Conservation (phyloP, 2,329 filamentous ascomycete species). For the Conoideocrella luteorostrata region DNA sequence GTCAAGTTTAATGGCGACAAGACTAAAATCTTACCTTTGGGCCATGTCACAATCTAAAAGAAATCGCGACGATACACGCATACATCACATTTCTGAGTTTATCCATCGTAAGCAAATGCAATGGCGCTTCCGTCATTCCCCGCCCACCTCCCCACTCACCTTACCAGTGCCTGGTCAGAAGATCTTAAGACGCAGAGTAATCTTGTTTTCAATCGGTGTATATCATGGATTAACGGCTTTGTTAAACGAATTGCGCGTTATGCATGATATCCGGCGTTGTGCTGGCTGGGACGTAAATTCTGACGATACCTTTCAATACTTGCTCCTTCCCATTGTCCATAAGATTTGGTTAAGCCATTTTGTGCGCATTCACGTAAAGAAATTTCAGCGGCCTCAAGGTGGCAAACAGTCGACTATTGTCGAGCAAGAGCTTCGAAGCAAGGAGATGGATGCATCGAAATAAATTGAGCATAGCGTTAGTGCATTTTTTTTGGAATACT, state of each 20-base stretch:
- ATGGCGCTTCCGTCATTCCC: neutral
- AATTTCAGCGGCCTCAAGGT: neutral
- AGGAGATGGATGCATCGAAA: neutral
- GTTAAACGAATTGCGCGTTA: neutral
- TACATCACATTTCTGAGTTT: neutral
- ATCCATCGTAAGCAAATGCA: conserved; percentile 8
- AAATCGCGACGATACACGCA: neutral
- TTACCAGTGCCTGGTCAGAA: neutral
- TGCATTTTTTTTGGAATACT: neutral
- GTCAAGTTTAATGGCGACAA: conserved; percentile 58
- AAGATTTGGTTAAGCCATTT: neutral
- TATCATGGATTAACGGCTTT: neutral
- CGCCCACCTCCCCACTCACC: neutral
- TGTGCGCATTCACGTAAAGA: conserved; percentile 3
- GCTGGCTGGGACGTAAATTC: conserved; percentile 5
- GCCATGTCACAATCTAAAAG: conserved; percentile 31
- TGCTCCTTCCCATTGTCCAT: neutral
- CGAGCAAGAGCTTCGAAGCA: neutral
- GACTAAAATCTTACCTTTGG: conserved; percentile 55
- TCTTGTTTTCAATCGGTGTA: conserved; percentile 1
- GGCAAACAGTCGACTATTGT: too few relatives aligned
- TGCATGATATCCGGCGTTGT: conserved; percentile 4
- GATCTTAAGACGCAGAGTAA: too few relatives aligned
- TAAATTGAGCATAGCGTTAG: neutral
- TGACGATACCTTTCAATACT: conserved; percentile 7